phyloP scores from a whole-genome alignment of 2,329 filamentous ascomycete genomes.

The Metarhizium album region DNA sequence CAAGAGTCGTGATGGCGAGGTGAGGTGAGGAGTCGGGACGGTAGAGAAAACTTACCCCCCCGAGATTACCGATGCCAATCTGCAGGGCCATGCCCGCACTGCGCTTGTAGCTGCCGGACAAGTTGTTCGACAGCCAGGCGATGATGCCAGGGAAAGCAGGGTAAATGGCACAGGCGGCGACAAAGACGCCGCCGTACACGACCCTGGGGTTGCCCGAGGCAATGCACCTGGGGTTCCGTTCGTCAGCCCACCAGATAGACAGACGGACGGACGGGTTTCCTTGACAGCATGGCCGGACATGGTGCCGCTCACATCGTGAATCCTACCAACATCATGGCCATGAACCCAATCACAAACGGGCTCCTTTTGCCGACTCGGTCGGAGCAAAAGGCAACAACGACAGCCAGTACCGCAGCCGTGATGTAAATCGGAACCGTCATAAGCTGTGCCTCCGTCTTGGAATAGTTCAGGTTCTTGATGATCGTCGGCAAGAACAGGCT shows the following conservation, averaged over 20 bases:
- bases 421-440: slow-evolving; percentile 53
- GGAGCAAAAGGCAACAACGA: slow-evolving; percentile 42
- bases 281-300: too few relatives aligned
- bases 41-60: slow-evolving; percentile 26
- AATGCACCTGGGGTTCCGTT: slow-evolving; percentile 51
- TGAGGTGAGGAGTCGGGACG: not conserved
- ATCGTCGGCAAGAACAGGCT: slow-evolving; percentile 54
- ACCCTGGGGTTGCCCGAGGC: slow-evolving; percentile 45
- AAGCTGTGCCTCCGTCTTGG: slow-evolving; percentile 45
- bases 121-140: slow-evolving; percentile 69
- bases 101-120: slow-evolving; percentile 55
- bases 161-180: slow-evolving; percentile 70
- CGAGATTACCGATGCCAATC: slow-evolving; percentile 50
- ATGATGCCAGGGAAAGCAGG: slow-evolving; percentile 71
- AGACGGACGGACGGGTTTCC: too few relatives aligned
- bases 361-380: slow-evolving; percentile 42
- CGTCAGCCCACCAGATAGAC: too few relatives aligned
- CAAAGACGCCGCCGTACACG: slow-evolving; percentile 65
- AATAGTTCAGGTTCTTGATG: slow-evolving; percentile 48
- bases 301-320: slow-evolving; percentile 45
- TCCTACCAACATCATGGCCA: slow-evolving; percentile 43
- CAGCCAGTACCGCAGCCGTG: slow-evolving; percentile 49
- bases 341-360: slow-evolving; percentile 44
- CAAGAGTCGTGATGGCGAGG: not conserved
- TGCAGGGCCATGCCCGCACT: slow-evolving; percentile 54